These are phyloP conservation scores for Geranomyces variabilis DNA, from an alignment of 192 early-diverging fungal genomes.

Conservation along the genomic window DNA sequence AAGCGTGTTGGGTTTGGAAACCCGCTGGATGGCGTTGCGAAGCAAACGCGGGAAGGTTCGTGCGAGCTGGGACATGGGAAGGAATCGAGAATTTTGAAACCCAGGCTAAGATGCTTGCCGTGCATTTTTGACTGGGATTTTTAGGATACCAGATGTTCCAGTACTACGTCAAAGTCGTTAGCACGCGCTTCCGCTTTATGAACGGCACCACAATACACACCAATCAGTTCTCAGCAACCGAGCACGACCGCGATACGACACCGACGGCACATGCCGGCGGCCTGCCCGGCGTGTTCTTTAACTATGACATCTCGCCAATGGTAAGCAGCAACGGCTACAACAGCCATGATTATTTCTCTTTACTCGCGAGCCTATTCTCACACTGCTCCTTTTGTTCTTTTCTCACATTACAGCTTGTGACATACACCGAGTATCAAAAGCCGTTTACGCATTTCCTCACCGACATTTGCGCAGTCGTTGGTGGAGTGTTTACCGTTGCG, in stretches of 20 bases:
- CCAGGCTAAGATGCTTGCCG: neutral
- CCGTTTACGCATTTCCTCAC: constrained; percentile 90
- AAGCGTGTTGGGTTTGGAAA: constrained; percentile 55
- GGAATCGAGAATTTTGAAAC: neutral
- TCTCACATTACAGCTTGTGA: constrained; percentile 56
- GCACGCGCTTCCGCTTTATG: constrained; percentile 75
- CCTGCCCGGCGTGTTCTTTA: constrained; percentile 82
- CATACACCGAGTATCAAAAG: constrained; percentile 76
- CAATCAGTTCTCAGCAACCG: constrained; percentile 95
- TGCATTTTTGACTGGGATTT: neutral
- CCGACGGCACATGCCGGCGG: constrained; percentile 20
- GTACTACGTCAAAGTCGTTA: constrained; percentile 94
- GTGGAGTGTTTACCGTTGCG: constrained; percentile 95
- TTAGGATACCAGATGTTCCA: constrained; percentile 76
- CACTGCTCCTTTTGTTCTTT: neutral
- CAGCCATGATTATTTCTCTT: too few relatives aligned
- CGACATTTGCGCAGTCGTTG: constrained; percentile 87
- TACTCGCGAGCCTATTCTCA: too few relatives aligned
- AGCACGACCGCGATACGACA: constrained; percentile 70
- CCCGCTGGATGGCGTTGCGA: constrained; percentile 68
- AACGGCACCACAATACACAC: constrained; percentile 73
- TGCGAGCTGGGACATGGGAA: too few relatives aligned
- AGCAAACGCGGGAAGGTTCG: constrained; percentile 56
- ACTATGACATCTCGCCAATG: constrained; percentile 97
- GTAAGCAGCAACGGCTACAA: neutral